Evolutionary conservation across 2,329 filamentous ascomycete genomes (phyloP), one percentile per base, ranked within the genome.

Genomic region (Aureobasidium sp.): DNA sequence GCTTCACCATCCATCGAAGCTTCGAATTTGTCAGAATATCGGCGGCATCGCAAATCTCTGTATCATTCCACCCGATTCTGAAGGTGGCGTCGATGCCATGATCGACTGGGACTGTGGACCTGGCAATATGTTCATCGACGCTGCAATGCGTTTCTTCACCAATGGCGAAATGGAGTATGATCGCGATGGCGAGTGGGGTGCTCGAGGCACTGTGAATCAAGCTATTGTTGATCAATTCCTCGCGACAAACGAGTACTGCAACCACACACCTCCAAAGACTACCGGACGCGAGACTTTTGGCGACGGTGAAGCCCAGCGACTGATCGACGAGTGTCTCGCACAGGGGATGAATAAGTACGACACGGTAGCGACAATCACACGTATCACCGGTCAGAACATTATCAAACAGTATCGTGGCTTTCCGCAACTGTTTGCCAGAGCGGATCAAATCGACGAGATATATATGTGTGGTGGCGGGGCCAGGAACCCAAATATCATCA

Each of bases 401-500:
- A 63, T 63, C 9, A 65, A 69, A 24, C 64, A 59, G 37, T 68
- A 69, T 59, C 66, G 63, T n/a, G 66, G 63, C 50, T 65, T 56
- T 9, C 65, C 66, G 1, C 63, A 64, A n/a, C 15, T 17, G 15
- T 39, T n/a, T 7, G 13, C 37, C 13, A 17, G 5, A 17, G 13
- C 37, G 9, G 61, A 64, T 12, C 63, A 63, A 3, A 64, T 71
- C 47, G 65, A 67, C 37, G 69, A 70, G 64, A 68, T 71, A 29
- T 70, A 66, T 61, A 67, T 71, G 43, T 64, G 69, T 55, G 69
- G 69, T 20, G 69, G 68, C 41, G 69, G 69, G 7, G 65, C 69
- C 13, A 67, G 67, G 56, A 70, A 71, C 64, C 69, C 66, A 3
- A 70, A 68, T 63, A 71, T 70, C 65, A 66, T 69, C 63, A 63